These are phyloP conservation scores for Manihot esculenta DNA, from an alignment of 441 rosid species.

Conservation along the genomic window DNA sequence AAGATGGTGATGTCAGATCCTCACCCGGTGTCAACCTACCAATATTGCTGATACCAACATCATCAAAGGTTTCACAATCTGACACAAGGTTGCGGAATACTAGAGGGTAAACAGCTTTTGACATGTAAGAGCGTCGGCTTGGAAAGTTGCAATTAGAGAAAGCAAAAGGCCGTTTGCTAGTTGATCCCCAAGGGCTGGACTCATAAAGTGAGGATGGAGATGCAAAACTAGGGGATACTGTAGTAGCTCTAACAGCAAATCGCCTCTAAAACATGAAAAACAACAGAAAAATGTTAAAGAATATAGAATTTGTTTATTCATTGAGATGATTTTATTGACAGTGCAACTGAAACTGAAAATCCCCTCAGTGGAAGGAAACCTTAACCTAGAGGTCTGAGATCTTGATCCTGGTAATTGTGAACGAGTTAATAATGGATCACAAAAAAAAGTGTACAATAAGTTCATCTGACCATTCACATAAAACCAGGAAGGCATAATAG, in stretches of 20 bases:
- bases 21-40: constrained; percentile 49
- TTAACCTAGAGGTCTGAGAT: constrained; percentile 45
- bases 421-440: constrained; percentile 10
- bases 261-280: constrained; percentile 46
- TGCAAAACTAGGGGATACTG: constrained; percentile 56
- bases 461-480: background rate
- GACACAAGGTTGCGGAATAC: constrained; percentile 84
- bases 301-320: constrained; percentile 6
- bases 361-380: constrained; percentile 60
- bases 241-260: constrained; percentile 33
- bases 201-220: constrained; percentile 64
- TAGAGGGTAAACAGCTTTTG: constrained; percentile 69
- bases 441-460: background rate
- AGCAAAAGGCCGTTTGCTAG: constrained; percentile 44
- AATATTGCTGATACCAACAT: constrained; percentile 39
- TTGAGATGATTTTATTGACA: background rate
- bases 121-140: constrained; percentile 46
- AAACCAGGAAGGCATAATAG: background rate
- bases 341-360: constrained; percentile 21
- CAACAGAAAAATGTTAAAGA: constrained; percentile 12
- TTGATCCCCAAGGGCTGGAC: constrained; percentile 48
- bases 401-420: constrained; percentile 43
- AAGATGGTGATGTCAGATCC: constrained; percentile 49
- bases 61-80: constrained; percentile 50
- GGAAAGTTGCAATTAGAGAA: constrained; percentile 40